phyloP scores from a whole-genome alignment of 1,139 yeast species.

The Geotrichum europaeum region DNA sequence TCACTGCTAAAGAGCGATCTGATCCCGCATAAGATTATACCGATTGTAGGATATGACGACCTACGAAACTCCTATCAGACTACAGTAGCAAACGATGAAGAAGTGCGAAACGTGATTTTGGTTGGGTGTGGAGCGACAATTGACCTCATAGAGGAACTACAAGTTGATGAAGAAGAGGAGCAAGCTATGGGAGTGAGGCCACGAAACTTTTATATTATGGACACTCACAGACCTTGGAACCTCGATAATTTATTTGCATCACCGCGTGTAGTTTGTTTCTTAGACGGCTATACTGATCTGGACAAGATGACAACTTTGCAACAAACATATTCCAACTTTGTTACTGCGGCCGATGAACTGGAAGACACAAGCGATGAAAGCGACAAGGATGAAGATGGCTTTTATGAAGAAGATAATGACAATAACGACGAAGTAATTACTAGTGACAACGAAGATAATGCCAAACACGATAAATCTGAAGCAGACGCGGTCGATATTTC shows the following conservation, averaged over 20 bases:
- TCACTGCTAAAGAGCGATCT: slow-evolving; percentile 68
- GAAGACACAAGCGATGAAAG: slow-evolving; percentile 20
- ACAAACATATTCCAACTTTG: slow-evolving; percentile 27
- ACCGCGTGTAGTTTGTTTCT: slow-evolving; percentile 72
- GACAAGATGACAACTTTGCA: slow-evolving; percentile 23
- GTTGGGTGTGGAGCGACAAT: slow-evolving; percentile 96
- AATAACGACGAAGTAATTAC: slow-evolving; percentile 11
- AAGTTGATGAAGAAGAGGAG: slow-evolving; percentile 46
- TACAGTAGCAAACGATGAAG: slow-evolving; percentile 48
- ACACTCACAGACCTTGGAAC: slow-evolving; percentile 96
- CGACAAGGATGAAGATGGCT: slow-evolving; percentile 16
- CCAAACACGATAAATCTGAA: slow-evolving; percentile 1
- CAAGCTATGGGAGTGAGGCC: slow-evolving; percentile 17
- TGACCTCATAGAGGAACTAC: slow-evolving; percentile 75
- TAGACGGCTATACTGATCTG: slow-evolving; percentile 64
- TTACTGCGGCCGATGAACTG: slow-evolving; percentile 24
- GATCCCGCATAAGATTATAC: slow-evolving; percentile 81
- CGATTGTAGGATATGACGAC: slow-evolving; percentile 91
- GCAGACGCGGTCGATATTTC: neutral
- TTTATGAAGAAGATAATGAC: slow-evolving; percentile 7
- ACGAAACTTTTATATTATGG: slow-evolving; percentile 64
- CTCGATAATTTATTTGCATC: slow-evolving; percentile 87
- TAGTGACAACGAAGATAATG: slow-evolving; percentile 12
- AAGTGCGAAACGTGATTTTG: slow-evolving; percentile 69
- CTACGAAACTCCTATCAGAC: slow-evolving; percentile 55